Percentiles rank a stretch among this genome's conserved stretches.
phyloP scores from a whole-genome alignment of 805 yeast genomes.

The Kodamaea jinghongensis region DNA sequence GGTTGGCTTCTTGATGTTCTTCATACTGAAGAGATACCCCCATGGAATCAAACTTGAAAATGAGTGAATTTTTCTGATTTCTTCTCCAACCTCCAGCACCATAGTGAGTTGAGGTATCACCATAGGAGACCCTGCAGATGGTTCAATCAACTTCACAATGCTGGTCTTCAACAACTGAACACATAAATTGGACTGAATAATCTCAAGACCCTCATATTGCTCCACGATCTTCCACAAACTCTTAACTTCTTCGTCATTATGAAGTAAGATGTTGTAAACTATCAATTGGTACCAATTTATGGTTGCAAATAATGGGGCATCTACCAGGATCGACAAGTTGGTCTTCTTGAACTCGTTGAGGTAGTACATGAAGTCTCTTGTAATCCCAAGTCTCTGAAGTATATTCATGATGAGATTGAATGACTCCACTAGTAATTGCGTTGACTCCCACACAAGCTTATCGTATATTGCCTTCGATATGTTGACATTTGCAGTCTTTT shows the following conservation, averaged over 20 bases:
- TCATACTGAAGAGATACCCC: constrained; percentile 3
- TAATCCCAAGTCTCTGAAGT: constrained; percentile 49
- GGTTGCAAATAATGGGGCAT: constrained; percentile 5
- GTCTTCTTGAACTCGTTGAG: constrained; percentile 47
- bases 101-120: too few species aligned
- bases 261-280: constrained; percentile 6
- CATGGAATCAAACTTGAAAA: constrained; percentile 2
- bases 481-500: constrained; percentile 29
- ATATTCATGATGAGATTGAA: constrained; percentile 40
- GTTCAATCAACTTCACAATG: neutral
- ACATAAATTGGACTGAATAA: neutral
- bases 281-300: constrained; percentile 8
- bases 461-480: constrained; percentile 18
- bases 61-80: too few species aligned
- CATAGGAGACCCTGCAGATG: too few species aligned
- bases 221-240: neutral
- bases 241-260: constrained; percentile 5
- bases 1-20: neutral
- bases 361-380: constrained; percentile 58
- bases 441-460: constrained; percentile 36
- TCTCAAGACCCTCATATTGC: neutral
- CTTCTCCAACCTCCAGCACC: too few species aligned
- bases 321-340: constrained; percentile 15
- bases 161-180: neutral
- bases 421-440: constrained; percentile 31